Base-by-base conservation (phyloP, 169 alveolate species). In the Plasmodium vinckei region DNA sequence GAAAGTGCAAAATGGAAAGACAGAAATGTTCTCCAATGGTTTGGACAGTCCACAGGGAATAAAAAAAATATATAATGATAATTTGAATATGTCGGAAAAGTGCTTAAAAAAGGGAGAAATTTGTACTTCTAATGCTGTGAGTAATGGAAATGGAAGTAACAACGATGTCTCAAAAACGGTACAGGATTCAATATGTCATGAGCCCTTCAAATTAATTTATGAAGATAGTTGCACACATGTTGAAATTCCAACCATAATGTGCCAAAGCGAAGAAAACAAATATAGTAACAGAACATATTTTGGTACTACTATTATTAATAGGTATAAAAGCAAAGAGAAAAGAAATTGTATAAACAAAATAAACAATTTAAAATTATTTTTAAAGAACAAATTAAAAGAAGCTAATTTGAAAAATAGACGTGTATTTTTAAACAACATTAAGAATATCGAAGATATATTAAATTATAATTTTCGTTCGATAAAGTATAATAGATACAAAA, bases 201-300 rank as follows among this genome's bases (percentile, higher is more conserved):
- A 75, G 6, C 25, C 63, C 44, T 56, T 19, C 47, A 75, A 64
- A 12, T 19, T 69, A 33, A 19, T 75, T 63, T 75, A 63, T 64
- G 88, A 75, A 63, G 75, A 57, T 44, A 75, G 77, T 39, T 33
- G 65, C 65, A 44, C 47, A 67, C 88, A 75, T 21, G 68, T 75
- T 13, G 77, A 75, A 64, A 46, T 75, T 23, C 88, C 88, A 7
- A 15, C 72, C 4, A 47, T 64, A 75, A 15, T 21, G 10, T 9
- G 15, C 23, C 5, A n/a, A 23, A n/a, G 7, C 0, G 42, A 44
- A 5, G 47, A 25, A 44, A 54, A n/a, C 25, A 25, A 2, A 21
- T n/a, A 42, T 39, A 17, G 42, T 19, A 68, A 9, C 15, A 46
- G 5, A 5, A 51, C 59, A 51, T 51, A 13, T 51, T 51, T 51